These are phyloP conservation scores for Pleurotus pulmonarius DNA, from an alignment of 768 basidiomycete genomes.

Conservation along the genomic window DNA sequence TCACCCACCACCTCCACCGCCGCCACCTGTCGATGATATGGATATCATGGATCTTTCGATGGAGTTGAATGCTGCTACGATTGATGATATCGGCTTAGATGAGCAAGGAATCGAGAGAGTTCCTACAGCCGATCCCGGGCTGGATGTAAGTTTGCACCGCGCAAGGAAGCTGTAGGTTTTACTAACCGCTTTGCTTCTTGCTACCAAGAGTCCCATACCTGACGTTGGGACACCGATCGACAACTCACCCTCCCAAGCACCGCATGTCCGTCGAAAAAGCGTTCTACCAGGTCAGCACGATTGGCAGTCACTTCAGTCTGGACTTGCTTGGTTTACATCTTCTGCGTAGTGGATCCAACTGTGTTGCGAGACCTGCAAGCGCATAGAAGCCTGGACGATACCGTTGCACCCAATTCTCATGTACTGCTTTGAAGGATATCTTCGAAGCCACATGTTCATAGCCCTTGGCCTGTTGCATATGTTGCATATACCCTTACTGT, in stretches of 20 bases:
- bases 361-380: slow-evolving; percentile 87
- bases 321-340: slow-evolving; percentile 13
- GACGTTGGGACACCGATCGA: slow-evolving; percentile 53
- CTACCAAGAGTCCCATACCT: slow-evolving; percentile 58
- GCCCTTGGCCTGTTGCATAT: neutral
- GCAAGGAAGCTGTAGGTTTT: neutral
- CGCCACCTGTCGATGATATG: slow-evolving; percentile 72
- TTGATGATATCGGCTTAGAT: slow-evolving; percentile 74
- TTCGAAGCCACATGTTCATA: neutral
- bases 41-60: slow-evolving; percentile 88
- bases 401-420: slow-evolving; percentile 16
- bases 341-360: slow-evolving; percentile 71
- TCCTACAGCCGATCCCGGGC: slow-evolving; percentile 88
- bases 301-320: slow-evolving; percentile 13
- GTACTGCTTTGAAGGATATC: slow-evolving; percentile 5
- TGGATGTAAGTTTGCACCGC: slow-evolving; percentile 57
- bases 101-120: slow-evolving; percentile 84
- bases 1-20: slow-evolving; percentile 74
- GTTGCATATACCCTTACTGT: slow-evolving; percentile 14
- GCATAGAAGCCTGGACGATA: slow-evolving; percentile 77
- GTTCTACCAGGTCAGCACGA: slow-evolving; percentile 75
- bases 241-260: slow-evolving; percentile 54
- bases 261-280: slow-evolving; percentile 93
- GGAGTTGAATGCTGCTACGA: slow-evolving; percentile 81
- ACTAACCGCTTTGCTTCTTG: slow-evolving; percentile 4